A percentile compares a stretch with the other conserved stretches of the same genome.
Evolutionary conservation across 139 green algal species (phyloP).

Genomic region (Auxenochlorella pyrenoidosa): DNA sequence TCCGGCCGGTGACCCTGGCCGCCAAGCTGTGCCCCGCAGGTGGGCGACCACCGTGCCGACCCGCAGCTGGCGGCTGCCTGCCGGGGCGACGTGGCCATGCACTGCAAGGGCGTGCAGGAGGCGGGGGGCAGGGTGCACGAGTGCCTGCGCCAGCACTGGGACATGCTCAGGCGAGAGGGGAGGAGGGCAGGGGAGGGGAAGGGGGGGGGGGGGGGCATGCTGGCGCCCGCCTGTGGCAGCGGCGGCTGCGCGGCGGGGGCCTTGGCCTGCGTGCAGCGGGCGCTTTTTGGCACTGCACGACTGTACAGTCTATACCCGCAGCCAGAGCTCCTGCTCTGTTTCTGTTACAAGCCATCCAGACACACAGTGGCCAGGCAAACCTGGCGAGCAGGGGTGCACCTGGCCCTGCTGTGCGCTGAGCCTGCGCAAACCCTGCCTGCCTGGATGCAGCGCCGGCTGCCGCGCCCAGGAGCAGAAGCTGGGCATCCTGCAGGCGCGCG

Average conservation of each 20-base stretch:
- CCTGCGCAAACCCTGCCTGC: neutral
- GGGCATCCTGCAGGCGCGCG: constrained; percentile 64
- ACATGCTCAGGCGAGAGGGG: constrained; percentile 54
- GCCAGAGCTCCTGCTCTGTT: neutral
- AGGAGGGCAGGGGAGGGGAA: neutral
- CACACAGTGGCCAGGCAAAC: no score
- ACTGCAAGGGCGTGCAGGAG: constrained; percentile 70
- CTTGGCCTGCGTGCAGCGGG: neutral
- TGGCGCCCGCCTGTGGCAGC: neutral
- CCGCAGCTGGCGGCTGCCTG: constrained; percentile 78
- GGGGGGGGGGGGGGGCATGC: neutral
- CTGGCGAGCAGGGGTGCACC: neutral
- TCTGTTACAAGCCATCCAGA: no score
- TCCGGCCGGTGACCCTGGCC: no score
- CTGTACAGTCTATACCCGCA: neutral
- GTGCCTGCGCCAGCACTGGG: constrained; percentile 78
- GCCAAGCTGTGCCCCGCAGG: constrained; percentile 31
- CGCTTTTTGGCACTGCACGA: neutral
- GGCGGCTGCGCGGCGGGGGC: no score
- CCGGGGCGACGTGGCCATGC: constrained; percentile 70
- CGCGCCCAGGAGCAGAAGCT: constrained; percentile 80
- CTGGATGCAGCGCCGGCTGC: constrained; percentile 55
- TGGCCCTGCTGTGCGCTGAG: no score
- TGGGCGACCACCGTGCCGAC: constrained; percentile 78
- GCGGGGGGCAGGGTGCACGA: constrained; percentile 75